phyloP scores from a whole-genome alignment of 441 rosid species.

The Populus tomentosa region DNA sequence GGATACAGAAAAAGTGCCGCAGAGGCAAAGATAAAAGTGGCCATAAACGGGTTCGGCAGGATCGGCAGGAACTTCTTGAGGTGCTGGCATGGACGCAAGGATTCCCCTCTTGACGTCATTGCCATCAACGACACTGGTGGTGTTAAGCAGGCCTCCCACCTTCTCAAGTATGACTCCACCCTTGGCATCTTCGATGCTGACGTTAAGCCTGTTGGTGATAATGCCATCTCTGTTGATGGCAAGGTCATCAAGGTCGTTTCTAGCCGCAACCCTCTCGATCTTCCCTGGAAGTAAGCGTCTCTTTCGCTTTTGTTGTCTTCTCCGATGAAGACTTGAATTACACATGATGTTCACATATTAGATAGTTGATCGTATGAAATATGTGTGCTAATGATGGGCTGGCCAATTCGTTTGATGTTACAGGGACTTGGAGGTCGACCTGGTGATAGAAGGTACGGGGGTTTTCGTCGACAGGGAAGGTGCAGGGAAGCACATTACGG shows the following conservation, averaged over 20 bases:
- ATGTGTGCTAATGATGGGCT: background rate
- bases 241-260: conserved; percentile 89
- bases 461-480: conserved; percentile 93
- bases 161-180: conserved; percentile 93
- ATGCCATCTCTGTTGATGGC: conserved; percentile 90
- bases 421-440: conserved; percentile 82
- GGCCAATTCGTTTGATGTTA: background rate
- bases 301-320: background rate
- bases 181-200: conserved; percentile 96
- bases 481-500: conserved; percentile 88
- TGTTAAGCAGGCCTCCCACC: conserved; percentile 87
- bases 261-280: conserved; percentile 64
- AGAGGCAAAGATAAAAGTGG: conserved; percentile 83
- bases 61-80: conserved; percentile 92
- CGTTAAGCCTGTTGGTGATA: conserved; percentile 74
- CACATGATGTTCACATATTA: background rate
- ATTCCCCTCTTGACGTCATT: conserved; percentile 61
- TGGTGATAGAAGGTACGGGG: conserved; percentile 96
- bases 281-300: conserved; percentile 76
- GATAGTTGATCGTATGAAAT: background rate
- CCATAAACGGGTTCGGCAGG: conserved; percentile 83
- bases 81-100: conserved; percentile 87
- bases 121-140: conserved; percentile 91
- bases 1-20: conserved; percentile 62
- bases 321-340: background rate